phyloP scores from a whole-genome alignment of 208 protist species.

The Endotrypanum monterogeii region DNA sequence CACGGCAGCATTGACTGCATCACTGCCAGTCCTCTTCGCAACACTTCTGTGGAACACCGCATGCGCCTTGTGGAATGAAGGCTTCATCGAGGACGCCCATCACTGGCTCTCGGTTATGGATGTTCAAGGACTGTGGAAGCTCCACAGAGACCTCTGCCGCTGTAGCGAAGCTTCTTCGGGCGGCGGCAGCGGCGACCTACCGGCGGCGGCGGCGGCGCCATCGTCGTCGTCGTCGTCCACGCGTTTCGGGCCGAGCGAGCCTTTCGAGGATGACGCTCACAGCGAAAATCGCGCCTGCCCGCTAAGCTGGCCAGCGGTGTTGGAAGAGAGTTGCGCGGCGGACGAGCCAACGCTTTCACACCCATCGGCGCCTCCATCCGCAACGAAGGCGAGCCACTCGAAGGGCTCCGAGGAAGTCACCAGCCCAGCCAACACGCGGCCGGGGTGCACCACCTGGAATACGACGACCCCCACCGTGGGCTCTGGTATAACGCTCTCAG shows the following conservation, averaged over 20 bases:
- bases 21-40: slow-evolving; percentile 31
- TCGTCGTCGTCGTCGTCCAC: neutral
- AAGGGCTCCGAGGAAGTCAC: neutral
- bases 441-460: neutral
- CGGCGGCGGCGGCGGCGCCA: neutral
- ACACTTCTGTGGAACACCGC: slow-evolving; percentile 61
- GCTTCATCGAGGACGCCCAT: slow-evolving; percentile 54
- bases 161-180: neutral
- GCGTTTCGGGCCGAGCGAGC: slow-evolving; percentile 1
- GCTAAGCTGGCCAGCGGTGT: slow-evolving; percentile 24
- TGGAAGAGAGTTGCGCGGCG: slow-evolving; percentile 19
- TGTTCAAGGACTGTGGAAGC: slow-evolving; percentile 35
- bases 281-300: slow-evolving; percentile 22
- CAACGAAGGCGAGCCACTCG: neutral
- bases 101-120: slow-evolving; percentile 55
- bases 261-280: slow-evolving; percentile 14
- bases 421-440: neutral
- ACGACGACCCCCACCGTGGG: neutral
- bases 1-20: slow-evolving; percentile 15
- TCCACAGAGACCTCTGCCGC: slow-evolving; percentile 12
- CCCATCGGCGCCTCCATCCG: neutral
- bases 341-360: slow-evolving; percentile 2
- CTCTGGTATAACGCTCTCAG: slow-evolving; percentile 24
- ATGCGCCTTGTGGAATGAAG: slow-evolving; percentile 58
- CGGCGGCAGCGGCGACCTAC: too few species aligned